These are phyloP conservation scores for Leucocoprinus birnbaumii DNA, from an alignment of 768 basidiomycete species.

Conservation along the genomic window DNA sequence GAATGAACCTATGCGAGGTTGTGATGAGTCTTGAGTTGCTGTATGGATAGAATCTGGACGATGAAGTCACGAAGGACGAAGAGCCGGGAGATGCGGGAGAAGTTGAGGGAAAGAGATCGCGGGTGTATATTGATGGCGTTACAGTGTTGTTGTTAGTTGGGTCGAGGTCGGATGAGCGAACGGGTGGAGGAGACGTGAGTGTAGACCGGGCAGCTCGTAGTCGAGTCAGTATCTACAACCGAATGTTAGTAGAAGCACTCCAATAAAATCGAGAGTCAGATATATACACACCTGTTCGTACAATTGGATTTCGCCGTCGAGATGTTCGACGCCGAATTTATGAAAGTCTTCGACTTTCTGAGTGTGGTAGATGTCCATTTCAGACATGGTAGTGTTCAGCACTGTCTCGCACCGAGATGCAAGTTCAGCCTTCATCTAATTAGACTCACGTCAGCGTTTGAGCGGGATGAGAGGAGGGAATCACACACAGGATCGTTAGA, in stretches of 20 bases:
- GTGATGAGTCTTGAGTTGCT: not conserved
- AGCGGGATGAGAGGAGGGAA: no score
- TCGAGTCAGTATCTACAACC: slow-evolving; percentile 54
- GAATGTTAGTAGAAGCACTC: no score
- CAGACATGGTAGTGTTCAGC: slow-evolving; percentile 84
- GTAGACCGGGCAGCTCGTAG: slow-evolving; percentile 53
- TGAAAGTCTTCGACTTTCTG: slow-evolving; percentile 74
- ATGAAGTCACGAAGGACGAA: not conserved
- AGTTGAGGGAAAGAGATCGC: slow-evolving; percentile 41
- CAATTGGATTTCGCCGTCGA: slow-evolving; percentile 75
- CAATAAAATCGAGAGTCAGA: not conserved
- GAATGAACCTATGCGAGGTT: slow-evolving; percentile 1
- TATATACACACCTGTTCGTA: slow-evolving; percentile 66
- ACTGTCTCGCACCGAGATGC: slow-evolving; percentile 83
- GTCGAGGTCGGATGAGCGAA: no score
- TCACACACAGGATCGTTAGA: slow-evolving; percentile 12
- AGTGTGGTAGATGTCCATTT: slow-evolving; percentile 76
- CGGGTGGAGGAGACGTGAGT: slow-evolving; percentile 46
- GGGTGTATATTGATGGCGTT: slow-evolving; percentile 73
- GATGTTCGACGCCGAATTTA: slow-evolving; percentile 56
- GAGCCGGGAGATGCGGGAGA: not conserved
- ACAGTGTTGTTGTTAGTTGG: slow-evolving; percentile 44
- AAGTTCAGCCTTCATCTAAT: slow-evolving; percentile 67
- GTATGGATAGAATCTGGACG: not conserved
- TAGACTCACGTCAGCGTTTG: no score